phyloP scores from a whole-genome alignment of 2,329 filamentous ascomycete species.

The Talaromyces atroroseus region DNA sequence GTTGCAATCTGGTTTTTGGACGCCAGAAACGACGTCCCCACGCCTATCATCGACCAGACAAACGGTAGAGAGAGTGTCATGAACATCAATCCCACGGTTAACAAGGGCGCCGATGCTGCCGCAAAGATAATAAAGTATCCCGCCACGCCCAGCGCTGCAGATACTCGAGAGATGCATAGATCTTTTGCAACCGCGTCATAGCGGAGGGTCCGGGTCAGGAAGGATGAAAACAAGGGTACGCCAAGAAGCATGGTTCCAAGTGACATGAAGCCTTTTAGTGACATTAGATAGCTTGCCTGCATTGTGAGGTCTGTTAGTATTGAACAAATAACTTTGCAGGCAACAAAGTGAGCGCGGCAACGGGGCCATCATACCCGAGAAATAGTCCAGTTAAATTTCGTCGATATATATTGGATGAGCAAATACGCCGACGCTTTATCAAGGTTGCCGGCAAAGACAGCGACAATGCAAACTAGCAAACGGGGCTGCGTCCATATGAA shows the following conservation, averaged over 20 bases:
- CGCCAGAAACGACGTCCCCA: slow-evolving; percentile 23
- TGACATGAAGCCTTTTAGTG: slow-evolving; percentile 21
- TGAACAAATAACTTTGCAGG: neutral
- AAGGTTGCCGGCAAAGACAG: slow-evolving; percentile 20
- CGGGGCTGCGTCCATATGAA: slow-evolving; percentile 23
- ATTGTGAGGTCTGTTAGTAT: slow-evolving; percentile 6
- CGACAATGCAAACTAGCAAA: slow-evolving; percentile 19
- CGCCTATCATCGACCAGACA: slow-evolving; percentile 19
- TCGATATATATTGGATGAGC: slow-evolving; percentile 27
- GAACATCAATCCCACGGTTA: slow-evolving; percentile 21
- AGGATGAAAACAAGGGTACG: slow-evolving; percentile 19
- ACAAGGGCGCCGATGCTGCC: slow-evolving; percentile 15
- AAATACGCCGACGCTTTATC: slow-evolving; percentile 20
- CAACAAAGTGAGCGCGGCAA: neutral
- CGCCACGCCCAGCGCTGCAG: slow-evolving; percentile 17
- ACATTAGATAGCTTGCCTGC: slow-evolving; percentile 26
- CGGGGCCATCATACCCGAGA: slow-evolving; percentile 17
- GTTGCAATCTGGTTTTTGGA: slow-evolving; percentile 23
- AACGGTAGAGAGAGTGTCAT: slow-evolving; percentile 24
- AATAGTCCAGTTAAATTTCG: slow-evolving; percentile 27
- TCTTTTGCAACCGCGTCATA: slow-evolving; percentile 21
- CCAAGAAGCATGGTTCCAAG: slow-evolving; percentile 20
- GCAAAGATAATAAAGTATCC: slow-evolving; percentile 19
- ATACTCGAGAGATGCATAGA: slow-evolving; percentile 18
- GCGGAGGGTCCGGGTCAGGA: slow-evolving; percentile 16